phyloP scores from a whole-genome alignment of 2,329 filamentous ascomycete genomes.

The Triangularia setosa region DNA sequence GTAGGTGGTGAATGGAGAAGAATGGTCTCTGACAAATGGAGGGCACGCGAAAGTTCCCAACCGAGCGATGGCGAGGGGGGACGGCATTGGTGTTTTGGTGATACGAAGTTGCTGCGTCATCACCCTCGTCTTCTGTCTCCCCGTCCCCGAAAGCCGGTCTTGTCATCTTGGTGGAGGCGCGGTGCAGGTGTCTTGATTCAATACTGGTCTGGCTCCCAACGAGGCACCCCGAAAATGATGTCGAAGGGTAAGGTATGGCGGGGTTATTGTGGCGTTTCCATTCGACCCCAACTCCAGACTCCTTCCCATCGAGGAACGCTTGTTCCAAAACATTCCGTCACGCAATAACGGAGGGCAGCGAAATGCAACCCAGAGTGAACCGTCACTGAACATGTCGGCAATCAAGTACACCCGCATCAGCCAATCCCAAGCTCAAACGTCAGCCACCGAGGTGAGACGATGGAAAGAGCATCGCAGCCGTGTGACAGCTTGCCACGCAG shows the following conservation, averaged over 20 bases:
- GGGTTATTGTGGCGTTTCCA: background rate
- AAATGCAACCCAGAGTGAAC: background rate
- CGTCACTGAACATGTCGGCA: constrained; percentile 15
- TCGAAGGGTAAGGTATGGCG: background rate
- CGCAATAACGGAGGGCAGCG: background rate
- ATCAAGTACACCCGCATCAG: constrained; percentile 1
- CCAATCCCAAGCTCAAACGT: constrained; percentile 10
- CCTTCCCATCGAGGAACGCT: background rate
- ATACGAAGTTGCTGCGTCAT: constrained; percentile 2
- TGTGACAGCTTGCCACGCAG: constrained; percentile 12
- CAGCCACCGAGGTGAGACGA: constrained; percentile 20
- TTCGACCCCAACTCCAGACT: background rate
- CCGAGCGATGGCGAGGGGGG: background rate
- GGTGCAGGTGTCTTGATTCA: background rate
- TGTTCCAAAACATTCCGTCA: constrained; percentile 1
- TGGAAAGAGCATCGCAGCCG: constrained; percentile 19
- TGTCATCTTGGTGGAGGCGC: background rate
- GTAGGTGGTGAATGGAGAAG: background rate
- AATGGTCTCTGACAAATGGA: constrained; percentile 1
- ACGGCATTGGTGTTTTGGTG: background rate
- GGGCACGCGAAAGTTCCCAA: background rate
- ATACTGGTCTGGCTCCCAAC: background rate
- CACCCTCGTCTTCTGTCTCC: constrained; percentile 1
- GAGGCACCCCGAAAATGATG: background rate
- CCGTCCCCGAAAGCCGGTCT: background rate